Base-by-base conservation (phyloP, 345 rosid species). In the Orychophragmus violaceus region DNA sequence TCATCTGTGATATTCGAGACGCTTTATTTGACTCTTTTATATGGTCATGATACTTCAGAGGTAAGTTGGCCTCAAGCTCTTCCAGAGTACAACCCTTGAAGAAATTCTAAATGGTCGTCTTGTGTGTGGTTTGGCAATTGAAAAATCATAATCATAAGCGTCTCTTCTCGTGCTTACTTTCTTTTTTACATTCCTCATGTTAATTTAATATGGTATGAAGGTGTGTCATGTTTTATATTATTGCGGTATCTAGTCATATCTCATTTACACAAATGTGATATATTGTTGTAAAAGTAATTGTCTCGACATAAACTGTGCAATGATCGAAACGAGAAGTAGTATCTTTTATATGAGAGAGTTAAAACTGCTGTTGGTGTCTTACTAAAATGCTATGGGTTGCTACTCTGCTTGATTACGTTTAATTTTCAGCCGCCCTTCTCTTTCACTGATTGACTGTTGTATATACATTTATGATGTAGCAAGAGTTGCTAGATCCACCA, bases 1-100 rank as follows among this genome's bases (percentile, higher is more conserved):
- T 95, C 99, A 28, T 91, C 95, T 58, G 97, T 95, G 69, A 87
- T 95, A 69, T 95, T 95, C 59, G 96, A 95, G 78, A 95, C 98
- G 1, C 88, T 95, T 42, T 82, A 91, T 79, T 70, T 87, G 81
- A 84, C 86, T 76, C 85, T 95, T 68, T 78, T 80, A 50, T 91
- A 84, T 58, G 96, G 91, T 66, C 86, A 89, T 77, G 89, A 81
- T 75, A 87, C 91, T 9, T 60, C 85, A 11, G 99, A 91, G 98
- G 99, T 91, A 82, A 46, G 72, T 35, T 35, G 27, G 60, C 49
- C 39, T 39, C 44, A 30, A 23, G 9, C 48, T 72, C 32, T 48
- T 71, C 35, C 37, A 41, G 45, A 30, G 35, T 65, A 13, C 29
- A 50, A 8, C 21, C 36, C 61, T 50, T 66, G 8, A 25, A 44